Conservation (phyloP, 495 filamentous ascomycete species). For the Paragyromitra xinjiangensis region DNA sequence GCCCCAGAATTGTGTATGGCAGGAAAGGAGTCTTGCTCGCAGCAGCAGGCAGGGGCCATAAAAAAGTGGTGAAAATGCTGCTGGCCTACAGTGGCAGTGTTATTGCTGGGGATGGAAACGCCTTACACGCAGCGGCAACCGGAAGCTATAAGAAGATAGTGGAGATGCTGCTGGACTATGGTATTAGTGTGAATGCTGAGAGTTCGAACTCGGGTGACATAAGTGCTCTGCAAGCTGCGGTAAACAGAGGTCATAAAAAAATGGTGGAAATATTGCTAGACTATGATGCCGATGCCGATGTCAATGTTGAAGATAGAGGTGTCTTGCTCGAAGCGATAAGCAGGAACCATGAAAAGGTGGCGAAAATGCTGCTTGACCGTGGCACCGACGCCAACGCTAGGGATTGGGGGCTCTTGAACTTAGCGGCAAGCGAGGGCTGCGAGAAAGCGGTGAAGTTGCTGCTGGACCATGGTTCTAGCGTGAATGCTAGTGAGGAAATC, state of each 20-base stretch:
- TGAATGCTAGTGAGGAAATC: neutral
- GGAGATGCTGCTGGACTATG: neutral
- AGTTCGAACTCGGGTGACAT: neutral
- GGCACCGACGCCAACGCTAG: constrained; percentile 81
- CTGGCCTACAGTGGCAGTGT: constrained; percentile 65
- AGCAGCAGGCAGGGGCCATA: constrained; percentile 43
- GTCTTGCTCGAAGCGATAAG: neutral
- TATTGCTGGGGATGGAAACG: neutral
- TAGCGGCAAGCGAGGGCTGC: neutral
- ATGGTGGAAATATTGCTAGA: constrained; percentile 59
- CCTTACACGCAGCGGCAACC: neutral
- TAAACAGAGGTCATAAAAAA: neutral
- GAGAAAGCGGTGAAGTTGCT: neutral
- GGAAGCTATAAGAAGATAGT: neutral
- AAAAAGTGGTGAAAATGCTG: constrained; percentile 74
- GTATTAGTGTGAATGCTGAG: neutral
- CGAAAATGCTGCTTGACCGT: constrained; percentile 77
- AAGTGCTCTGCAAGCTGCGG: constrained; percentile 27
- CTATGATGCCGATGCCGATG: constrained; percentile 80
- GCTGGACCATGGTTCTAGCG: neutral
- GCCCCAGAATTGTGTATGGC: constrained; percentile 68
- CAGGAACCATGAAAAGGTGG: constrained; percentile 62
- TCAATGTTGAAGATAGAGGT: constrained; percentile 18
- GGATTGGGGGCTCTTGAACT: constrained; percentile 61
- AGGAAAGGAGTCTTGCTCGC: neutral